Evolutionary conservation across 1,284 basidiomycete genomes (phyloP).

Genomic region (Albatrellus sp.): DNA sequence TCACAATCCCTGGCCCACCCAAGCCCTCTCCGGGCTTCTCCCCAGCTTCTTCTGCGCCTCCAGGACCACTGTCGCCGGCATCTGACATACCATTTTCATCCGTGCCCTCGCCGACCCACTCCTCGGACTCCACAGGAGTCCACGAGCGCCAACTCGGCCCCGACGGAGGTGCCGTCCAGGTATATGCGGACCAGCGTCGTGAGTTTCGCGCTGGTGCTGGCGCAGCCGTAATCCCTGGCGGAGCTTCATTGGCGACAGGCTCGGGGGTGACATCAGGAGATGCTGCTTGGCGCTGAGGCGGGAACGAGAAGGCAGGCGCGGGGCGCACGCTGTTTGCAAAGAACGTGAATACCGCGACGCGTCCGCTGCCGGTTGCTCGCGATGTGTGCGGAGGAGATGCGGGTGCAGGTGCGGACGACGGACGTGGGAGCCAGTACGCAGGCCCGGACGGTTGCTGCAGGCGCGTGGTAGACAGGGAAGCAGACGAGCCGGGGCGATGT

Average conservation of each 20-base stretch:
- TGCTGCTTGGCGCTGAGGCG: not conserved
- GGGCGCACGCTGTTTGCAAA: conserved; percentile 11
- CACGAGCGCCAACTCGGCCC: not conserved
- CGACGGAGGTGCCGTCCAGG: not conserved
- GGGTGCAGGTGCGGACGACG: not conserved
- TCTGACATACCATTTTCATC: not conserved
- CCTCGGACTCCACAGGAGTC: not conserved
- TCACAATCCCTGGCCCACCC: conserved; percentile 2
- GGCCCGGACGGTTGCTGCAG: conserved; percentile 6
- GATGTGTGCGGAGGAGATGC: not conserved
- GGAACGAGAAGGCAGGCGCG: conserved; percentile 9
- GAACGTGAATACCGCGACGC: conserved; percentile 10
- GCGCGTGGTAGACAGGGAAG: not conserved
- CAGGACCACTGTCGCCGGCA: not conserved
- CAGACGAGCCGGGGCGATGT: conserved; percentile 15
- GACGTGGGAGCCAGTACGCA: conserved; percentile 8
- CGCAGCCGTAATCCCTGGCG: not conserved
- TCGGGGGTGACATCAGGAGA: not conserved
- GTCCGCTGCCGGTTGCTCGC: not conserved
- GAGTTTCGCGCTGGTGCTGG: not conserved
- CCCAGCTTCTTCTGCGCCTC: conserved; percentile 5
- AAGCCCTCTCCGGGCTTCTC: conserved; percentile 8
- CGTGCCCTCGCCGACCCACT: not conserved
- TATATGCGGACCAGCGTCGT: not conserved
- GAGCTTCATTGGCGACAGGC: not conserved